Base-by-base conservation (phyloP, 345 rosid genomes). In the Rhodomyrtus tomentosa region DNA sequence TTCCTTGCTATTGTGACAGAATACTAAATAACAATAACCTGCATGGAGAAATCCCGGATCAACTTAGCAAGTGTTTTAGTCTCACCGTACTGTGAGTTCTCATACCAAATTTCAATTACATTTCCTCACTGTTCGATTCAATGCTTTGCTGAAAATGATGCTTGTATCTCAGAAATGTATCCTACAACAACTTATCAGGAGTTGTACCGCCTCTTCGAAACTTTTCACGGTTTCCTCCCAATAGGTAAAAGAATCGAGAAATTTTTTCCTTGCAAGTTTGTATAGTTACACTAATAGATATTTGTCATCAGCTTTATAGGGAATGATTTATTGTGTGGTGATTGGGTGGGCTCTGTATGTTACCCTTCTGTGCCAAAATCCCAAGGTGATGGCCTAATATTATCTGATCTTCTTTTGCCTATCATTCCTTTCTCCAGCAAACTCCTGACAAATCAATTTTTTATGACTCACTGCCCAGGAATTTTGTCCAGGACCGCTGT, bases 141-240 rank as follows among this genome's bases (percentile, higher is more conserved):
- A 72, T 49, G 55, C 45, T 45, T 56, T 42, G 50, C 55, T 81
- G 55, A 83, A 5, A 50, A 82, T 22, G 79, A 83, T 27, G 59
- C 13, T 81, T 54, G 5, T 15, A 7, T 82, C 50, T 27, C 84
- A 98, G 99, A 91, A 95, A 98, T 88, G 91, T 98, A 48, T 95
- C 99, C 49, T 89, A 89, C 89, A 98, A 98, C 93, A 96, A 96
- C 84, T 89, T 98, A 50, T 92, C 99, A 0, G 99, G 99, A 55
- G 52, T 86, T 40, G 82, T 95, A 50, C 98, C 99, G 10, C 88
- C 88, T 6, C 85, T 84, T 51, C 89, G 92, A 76, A 96, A 98
- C 90, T 91, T 96, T 85, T 85, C 96, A 1, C 91, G 93, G 18
- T 95, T 92, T 88, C 90, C 95, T 50, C 88, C 95, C 0, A 84